Conservation (phyloP, 768 basidiomycete genomes). For the Podaxis mareebaensis region DNA sequence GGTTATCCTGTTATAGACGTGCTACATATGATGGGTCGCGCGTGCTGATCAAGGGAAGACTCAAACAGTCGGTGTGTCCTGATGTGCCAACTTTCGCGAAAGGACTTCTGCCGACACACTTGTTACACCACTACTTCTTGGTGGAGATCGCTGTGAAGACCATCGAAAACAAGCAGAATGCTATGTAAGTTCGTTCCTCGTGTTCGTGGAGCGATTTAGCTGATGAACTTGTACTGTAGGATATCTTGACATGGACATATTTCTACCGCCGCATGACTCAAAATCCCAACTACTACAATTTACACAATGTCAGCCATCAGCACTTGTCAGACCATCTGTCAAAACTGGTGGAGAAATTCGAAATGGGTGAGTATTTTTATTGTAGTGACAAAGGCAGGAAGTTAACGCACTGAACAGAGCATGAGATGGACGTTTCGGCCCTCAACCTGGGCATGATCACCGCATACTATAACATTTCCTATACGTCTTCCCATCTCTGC, state of each 20-base stretch:
- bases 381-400: neutral
- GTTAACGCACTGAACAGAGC: constrained; percentile 47
- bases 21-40: constrained; percentile 98
- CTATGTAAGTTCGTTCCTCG: constrained; percentile 54
- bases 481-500: constrained; percentile 40
- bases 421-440: constrained; percentile 90
- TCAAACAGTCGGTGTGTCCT: constrained; percentile 90
- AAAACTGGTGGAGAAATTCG: constrained; percentile 92
- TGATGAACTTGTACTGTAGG: constrained; percentile 40
- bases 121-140: constrained; percentile 83
- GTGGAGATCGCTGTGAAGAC: constrained; percentile 97
- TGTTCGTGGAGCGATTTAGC: constrained; percentile 1
- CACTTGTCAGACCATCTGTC: constrained; percentile 96
- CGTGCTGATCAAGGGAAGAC: constrained; percentile 88
- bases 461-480: constrained; percentile 93
- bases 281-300: constrained; percentile 94
- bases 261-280: constrained; percentile 98
- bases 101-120: constrained; percentile 90
- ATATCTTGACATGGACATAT: constrained; percentile 98
- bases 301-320: constrained; percentile 94
- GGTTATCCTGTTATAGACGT: constrained; percentile 99
- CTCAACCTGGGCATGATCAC: constrained; percentile 99
- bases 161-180: constrained; percentile 99
- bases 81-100: constrained; percentile 87
- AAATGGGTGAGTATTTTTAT: constrained; percentile 71